Evolutionary conservation across 78 protist genomes (phyloP).

Genomic region (Capsaspora owczarzaki): DNA sequence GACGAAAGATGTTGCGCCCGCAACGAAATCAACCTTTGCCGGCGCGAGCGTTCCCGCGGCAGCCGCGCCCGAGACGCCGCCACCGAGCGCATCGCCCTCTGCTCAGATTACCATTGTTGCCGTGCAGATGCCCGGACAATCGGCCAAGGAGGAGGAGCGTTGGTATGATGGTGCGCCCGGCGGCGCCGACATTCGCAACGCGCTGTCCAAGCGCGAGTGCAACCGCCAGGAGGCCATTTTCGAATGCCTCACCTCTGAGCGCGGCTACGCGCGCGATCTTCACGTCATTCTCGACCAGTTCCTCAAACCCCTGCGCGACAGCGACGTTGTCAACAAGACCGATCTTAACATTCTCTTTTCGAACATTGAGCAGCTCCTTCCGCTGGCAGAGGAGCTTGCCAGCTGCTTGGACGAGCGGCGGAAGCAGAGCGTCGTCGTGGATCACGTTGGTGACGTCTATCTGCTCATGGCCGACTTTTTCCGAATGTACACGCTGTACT

Average conservation of each 20-base stretch:
- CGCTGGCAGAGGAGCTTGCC: background rate
- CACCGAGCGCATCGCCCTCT: no score
- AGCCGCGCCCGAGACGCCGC: background rate
- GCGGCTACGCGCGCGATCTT: background rate
- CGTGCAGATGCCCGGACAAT: background rate
- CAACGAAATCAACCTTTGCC: background rate
- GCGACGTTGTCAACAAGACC: background rate
- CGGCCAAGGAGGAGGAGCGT: background rate
- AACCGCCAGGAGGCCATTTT: background rate
- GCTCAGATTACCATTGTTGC: no score
- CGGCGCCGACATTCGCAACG: background rate
- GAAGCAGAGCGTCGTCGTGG: background rate
- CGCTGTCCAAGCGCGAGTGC: background rate
- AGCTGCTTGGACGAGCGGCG: background rate
- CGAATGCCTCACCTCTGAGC: background rate
- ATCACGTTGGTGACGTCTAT: background rate
- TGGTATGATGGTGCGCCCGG: background rate
- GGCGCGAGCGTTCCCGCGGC: background rate
- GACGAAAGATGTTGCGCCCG: background rate
- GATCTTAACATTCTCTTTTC: background rate
- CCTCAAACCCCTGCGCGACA: background rate
- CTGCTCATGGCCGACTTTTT: background rate
- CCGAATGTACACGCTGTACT: background rate
- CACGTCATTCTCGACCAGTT: background rate
- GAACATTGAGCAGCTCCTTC: constrained; percentile 1